These are phyloP conservation scores for Puccinia novopanici DNA, from an alignment of 1,284 basidiomycete species.

Conservation along the genomic window DNA sequence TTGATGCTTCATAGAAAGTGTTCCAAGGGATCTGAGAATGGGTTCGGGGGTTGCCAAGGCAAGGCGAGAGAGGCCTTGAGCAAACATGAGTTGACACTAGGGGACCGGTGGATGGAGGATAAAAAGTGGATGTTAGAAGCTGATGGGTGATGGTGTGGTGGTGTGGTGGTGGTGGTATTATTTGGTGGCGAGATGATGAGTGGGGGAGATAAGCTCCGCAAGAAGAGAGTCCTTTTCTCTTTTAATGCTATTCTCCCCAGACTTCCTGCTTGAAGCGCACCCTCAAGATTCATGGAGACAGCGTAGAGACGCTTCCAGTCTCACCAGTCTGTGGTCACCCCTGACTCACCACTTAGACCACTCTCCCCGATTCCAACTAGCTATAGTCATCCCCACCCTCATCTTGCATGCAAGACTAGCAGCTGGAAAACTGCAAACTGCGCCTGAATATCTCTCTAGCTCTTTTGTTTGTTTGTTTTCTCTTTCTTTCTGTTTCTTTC, in stretches of 20 bases:
- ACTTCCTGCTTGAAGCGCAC: not conserved
- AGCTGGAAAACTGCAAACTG: slow-evolving; percentile 17
- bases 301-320: not conserved
- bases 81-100: not conserved
- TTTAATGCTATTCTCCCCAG: too few species aligned
- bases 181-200: slow-evolving; percentile 1
- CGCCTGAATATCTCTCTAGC: not conserved
- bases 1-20: not conserved
- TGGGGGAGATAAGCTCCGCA: slow-evolving; percentile 28
- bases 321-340: too few species aligned
- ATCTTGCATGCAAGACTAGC: not conserved
- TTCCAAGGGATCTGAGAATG: slow-evolving; percentile 21
- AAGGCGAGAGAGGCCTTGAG: too few species aligned
- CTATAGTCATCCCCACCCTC: not conserved
- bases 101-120: not conserved
- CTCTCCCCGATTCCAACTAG: not conserved
- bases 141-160: not conserved
- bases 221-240: slow-evolving; percentile 15
- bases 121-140: not conserved
- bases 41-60: slow-evolving; percentile 14
- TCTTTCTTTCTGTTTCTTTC: too few species aligned
- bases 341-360: too few species aligned
- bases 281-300: not conserved
- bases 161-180: not conserved
- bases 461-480: not conserved